These are phyloP conservation scores for Diaporthe velutina DNA, from an alignment of 2,329 filamentous ascomycete genomes.

Conservation along the genomic window DNA sequence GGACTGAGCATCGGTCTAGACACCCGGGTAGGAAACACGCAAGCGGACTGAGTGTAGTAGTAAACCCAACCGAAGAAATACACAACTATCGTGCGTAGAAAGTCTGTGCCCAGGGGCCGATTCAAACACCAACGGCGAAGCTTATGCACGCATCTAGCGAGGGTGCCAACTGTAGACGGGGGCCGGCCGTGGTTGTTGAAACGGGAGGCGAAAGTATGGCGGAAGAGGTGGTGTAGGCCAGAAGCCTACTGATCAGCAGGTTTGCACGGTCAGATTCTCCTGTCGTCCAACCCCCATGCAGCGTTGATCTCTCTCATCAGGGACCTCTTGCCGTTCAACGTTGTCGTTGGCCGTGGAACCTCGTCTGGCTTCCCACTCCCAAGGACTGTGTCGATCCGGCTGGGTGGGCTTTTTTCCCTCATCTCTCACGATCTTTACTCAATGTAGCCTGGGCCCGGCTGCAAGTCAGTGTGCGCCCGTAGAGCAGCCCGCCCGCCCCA, in stretches of 20 bases:
- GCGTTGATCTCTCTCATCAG: background rate
- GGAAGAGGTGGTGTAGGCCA: background rate
- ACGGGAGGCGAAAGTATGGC: constrained; percentile 11
- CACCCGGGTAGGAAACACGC: background rate
- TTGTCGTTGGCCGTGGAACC: background rate
- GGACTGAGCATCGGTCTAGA: background rate
- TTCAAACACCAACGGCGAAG: constrained; percentile 8
- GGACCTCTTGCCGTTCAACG: background rate
- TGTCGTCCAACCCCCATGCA: background rate
- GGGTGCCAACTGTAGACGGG: background rate
- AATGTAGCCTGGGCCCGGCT: constrained; percentile 10
- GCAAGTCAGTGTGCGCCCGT: background rate
- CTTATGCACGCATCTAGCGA: background rate
- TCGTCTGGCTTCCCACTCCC: too few species aligned
- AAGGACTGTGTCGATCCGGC: background rate
- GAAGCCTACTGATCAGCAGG: background rate
- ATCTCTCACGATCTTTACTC: constrained; percentile 19
- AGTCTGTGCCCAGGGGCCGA: constrained; percentile 3
- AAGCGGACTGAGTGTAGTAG: background rate
- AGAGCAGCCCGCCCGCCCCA: constrained; percentile 16
- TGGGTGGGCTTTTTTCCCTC: background rate
- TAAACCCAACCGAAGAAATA: background rate
- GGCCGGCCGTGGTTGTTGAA: background rate
- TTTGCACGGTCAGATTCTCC: background rate
- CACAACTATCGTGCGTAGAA: background rate